Evolutionary conservation across 805 yeast species (phyloP).

Genomic region (Lipomyces spencermartinsiae): DNA sequence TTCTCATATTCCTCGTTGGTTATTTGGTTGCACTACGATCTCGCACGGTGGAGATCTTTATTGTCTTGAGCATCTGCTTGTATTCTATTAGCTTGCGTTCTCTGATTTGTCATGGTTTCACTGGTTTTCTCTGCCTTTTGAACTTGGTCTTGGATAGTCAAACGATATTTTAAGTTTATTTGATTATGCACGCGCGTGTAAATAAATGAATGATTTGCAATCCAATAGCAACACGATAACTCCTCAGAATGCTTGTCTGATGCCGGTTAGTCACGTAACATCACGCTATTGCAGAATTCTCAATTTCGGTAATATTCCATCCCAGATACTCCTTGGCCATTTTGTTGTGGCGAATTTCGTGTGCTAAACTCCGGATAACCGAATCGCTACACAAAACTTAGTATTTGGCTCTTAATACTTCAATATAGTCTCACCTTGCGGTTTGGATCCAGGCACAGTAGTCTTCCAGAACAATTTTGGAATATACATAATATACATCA

Average conservation of each 20-base stretch:
- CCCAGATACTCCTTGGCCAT: constrained; percentile 39
- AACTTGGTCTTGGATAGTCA: constrained; percentile 2
- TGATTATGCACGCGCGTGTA: neutral
- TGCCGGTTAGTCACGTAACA: neutral
- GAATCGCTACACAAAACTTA: constrained; percentile 2
- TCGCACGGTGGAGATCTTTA: neutral
- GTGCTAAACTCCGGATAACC: constrained; percentile 68
- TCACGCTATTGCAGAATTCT: constrained; percentile 27
- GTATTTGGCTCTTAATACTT: neutral
- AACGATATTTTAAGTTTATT: neutral
- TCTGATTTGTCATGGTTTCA: neutral
- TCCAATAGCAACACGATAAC: neutral
- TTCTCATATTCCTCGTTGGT: neutral
- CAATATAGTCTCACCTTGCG: constrained; percentile 46
- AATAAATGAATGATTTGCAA: neutral
- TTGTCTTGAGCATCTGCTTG: neutral
- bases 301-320: constrained; percentile 41
- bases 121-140: neutral
- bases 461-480: constrained; percentile 77
- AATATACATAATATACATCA: constrained; percentile 84
- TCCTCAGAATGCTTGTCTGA: neutral
- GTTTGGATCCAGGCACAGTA: constrained; percentile 71
- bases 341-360: constrained; percentile 56
- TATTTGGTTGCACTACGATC: too few relatives aligned
- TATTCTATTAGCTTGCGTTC: neutral